Conservation (phyloP, 73 alveolate species). For the Paramecium tetraurelia region DNA sequence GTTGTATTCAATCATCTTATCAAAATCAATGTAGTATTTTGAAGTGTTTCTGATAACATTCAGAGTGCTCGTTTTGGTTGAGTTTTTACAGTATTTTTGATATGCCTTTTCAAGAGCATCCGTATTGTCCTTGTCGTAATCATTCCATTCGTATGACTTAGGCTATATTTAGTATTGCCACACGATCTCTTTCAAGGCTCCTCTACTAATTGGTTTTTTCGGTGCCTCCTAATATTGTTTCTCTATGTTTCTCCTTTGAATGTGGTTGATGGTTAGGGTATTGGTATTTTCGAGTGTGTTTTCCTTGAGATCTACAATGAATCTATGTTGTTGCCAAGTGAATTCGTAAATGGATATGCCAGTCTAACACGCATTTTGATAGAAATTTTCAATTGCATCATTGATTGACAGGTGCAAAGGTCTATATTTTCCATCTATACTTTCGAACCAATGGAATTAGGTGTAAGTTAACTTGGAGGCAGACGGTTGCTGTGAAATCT, state of each 20-base stretch:
- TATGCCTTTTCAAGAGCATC: neutral
- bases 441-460: constrained; percentile 11
- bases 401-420: neutral
- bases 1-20: neutral
- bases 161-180: neutral
- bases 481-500: neutral
- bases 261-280: neutral
- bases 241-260: neutral
- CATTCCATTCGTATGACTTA: neutral
- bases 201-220: neutral
- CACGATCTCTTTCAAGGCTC: neutral
- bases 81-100: neutral
- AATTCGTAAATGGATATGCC: neutral
- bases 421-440: neutral
- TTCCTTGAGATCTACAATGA: neutral
- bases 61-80: neutral
- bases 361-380: neutral
- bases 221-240: neutral
- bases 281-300: neutral
- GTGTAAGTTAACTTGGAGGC: neutral
- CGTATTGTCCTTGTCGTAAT: neutral
- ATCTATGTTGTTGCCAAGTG: constrained; percentile 31
- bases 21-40: neutral
- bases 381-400: neutral
- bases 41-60: neutral